Conservation (phyloP, 2,329 filamentous ascomycete species). For the Hirsutella minnesotensis region DNA sequence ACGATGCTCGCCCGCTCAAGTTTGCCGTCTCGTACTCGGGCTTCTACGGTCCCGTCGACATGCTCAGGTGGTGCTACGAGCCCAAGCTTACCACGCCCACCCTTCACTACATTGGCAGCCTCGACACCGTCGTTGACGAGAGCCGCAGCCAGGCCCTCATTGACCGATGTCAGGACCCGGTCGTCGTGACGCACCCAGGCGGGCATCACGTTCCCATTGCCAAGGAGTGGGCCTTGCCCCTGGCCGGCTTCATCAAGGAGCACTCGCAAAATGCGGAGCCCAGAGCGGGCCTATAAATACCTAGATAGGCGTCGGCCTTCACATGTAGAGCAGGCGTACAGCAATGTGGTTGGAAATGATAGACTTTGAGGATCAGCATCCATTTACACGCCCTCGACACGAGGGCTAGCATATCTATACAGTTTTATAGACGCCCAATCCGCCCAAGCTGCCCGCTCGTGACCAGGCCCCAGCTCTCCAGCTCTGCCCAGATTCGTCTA, state of each 20-base stretch:
- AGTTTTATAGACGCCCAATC: conserved; percentile 15
- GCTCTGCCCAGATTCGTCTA: conserved; percentile 15
- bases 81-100: conserved; percentile 66
- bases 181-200: conserved; percentile 63
- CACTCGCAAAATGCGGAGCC: conserved; percentile 16
- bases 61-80: conserved; percentile 55
- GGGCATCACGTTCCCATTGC: conserved; percentile 82
- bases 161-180: conserved; percentile 45
- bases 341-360: conserved; percentile 4
- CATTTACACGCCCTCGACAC: conserved; percentile 18
- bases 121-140: conserved; percentile 86
- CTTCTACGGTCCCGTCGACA: conserved; percentile 51
- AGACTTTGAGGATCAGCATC: conserved; percentile 10
- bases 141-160: conserved; percentile 53
- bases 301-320: background rate
- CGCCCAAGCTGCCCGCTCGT: background rate
- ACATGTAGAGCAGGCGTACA: background rate
- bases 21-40: conserved; percentile 72
- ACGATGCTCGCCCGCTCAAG: conserved; percentile 37
- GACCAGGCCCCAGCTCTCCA: background rate
- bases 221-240: conserved; percentile 66
- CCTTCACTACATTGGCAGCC: conserved; percentile 68
- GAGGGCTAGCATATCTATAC: conserved; percentile 23
- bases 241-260: conserved; percentile 57
- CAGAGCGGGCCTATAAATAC: conserved; percentile 13